phyloP scores from a whole-genome alignment of 345 rosid species.

The Schrenkiella parvula region DNA sequence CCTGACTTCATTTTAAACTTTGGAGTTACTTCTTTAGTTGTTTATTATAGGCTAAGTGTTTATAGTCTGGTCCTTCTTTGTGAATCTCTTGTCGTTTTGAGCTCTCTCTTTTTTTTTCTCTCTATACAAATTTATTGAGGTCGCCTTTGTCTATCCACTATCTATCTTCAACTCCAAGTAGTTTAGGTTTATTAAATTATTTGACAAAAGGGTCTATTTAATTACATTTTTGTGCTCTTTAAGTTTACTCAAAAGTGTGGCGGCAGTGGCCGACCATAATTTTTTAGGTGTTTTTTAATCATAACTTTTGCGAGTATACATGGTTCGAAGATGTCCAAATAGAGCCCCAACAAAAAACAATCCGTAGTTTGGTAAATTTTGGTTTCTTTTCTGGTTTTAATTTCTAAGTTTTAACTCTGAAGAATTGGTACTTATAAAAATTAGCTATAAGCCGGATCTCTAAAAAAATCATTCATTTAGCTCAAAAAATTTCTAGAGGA shows the following conservation, averaged over 20 bases:
- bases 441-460: neutral
- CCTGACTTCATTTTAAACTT: neutral
- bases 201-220: neutral
- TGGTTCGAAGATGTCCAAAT: slow-evolving; percentile 2
- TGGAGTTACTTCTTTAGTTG: neutral
- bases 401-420: neutral
- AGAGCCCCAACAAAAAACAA: neutral
- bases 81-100: slow-evolving; percentile 4
- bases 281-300: neutral
- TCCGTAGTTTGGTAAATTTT: neutral
- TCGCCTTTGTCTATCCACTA: neutral
- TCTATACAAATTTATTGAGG: neutral
- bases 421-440: neutral
- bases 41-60: neutral
- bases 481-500: neutral
- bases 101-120: neutral
- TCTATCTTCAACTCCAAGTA: neutral
- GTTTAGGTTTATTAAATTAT: neutral
- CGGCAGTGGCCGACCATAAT: slow-evolving; percentile 32
- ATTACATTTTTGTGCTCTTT: neutral
- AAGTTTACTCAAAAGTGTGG: slow-evolving; percentile 6
- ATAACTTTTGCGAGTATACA: neutral
- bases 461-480: neutral
- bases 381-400: neutral
- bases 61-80: neutral